Percentiles rank a stretch among this genome's conserved stretches.
Conservation (phyloP, 2,329 filamentous ascomycete species). For the Amylocarpus encephaloides region DNA sequence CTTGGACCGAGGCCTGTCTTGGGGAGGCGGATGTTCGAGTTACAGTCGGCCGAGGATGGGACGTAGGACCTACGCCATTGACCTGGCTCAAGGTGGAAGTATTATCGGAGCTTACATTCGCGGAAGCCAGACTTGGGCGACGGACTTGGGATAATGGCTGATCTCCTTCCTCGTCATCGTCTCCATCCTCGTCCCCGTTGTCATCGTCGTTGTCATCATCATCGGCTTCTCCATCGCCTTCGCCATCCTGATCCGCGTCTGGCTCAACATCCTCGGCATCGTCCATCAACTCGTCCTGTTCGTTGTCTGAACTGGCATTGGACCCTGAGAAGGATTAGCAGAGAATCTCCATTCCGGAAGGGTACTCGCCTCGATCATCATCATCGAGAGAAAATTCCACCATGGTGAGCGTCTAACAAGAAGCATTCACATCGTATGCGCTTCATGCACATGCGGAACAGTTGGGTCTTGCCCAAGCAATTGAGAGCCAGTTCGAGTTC, state of each 20-base stretch:
- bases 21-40: slow-evolving; percentile 29
- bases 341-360: not conserved
- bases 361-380: slow-evolving; percentile 28
- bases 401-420: slow-evolving; percentile 20
- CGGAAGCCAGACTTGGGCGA: slow-evolving; percentile 24
- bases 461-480: not conserved
- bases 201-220: slow-evolving; percentile 38
- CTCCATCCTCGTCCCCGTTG: slow-evolving; percentile 33
- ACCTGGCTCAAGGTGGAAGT: slow-evolving; percentile 17
- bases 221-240: slow-evolving; percentile 32
- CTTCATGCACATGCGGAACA: not conserved
- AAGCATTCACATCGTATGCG: slow-evolving; percentile 13
- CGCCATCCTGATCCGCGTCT: slow-evolving; percentile 30
- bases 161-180: slow-evolving; percentile 48
- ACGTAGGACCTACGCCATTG: slow-evolving; percentile 28
- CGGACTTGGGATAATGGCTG: slow-evolving; percentile 21
- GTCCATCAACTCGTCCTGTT: slow-evolving; percentile 54
- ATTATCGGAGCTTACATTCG: slow-evolving; percentile 27
- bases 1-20: slow-evolving; percentile 27
- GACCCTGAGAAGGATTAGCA: slow-evolving; percentile 25
- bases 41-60: slow-evolving; percentile 26
- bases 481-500: not conserved
- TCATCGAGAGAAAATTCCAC: slow-evolving; percentile 29
- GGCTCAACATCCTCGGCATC: slow-evolving; percentile 34
- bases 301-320: slow-evolving; percentile 43